Evolutionary conservation across 176 grass and related monocot species (phyloP).

Genomic region (Echinochloa phyllopogon): DNA sequence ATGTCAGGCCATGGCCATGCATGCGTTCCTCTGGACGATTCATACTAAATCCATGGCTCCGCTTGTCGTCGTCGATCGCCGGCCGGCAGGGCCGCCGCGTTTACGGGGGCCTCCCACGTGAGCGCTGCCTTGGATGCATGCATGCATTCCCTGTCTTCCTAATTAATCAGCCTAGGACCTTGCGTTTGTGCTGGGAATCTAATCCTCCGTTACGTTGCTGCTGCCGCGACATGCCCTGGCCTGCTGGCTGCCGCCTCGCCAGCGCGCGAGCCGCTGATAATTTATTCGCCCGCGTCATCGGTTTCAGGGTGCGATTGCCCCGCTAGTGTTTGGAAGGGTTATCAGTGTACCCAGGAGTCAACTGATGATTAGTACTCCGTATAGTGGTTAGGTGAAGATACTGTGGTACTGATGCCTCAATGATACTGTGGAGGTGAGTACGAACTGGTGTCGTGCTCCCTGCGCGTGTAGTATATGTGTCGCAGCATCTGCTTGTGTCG

Average conservation of each 20-base stretch:
- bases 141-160: no score
- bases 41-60: background rate
- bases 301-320: constrained; percentile 15
- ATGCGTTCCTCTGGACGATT: background rate
- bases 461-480: background rate
- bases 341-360: background rate
- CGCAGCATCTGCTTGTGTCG: constrained; percentile 42
- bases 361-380: background rate
- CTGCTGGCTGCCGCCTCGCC: background rate
- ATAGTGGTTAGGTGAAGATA: background rate
- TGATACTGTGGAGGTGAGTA: background rate
- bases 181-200: constrained; percentile 54
- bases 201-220: constrained; percentile 47
- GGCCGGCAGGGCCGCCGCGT: constrained; percentile 46
- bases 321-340: constrained; percentile 28
- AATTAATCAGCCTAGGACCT: constrained; percentile 45
- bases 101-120: constrained; percentile 59
- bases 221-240: background rate
- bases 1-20: background rate
- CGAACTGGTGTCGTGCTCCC: background rate
- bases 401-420: no score
- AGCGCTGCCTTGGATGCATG: constrained; percentile 43
- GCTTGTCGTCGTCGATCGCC: background rate
- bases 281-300: constrained; percentile 12
- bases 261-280: background rate